These are phyloP conservation scores for Penicillium sp. DNA, from an alignment of 2,329 filamentous ascomycete species.

Conservation along the genomic window DNA sequence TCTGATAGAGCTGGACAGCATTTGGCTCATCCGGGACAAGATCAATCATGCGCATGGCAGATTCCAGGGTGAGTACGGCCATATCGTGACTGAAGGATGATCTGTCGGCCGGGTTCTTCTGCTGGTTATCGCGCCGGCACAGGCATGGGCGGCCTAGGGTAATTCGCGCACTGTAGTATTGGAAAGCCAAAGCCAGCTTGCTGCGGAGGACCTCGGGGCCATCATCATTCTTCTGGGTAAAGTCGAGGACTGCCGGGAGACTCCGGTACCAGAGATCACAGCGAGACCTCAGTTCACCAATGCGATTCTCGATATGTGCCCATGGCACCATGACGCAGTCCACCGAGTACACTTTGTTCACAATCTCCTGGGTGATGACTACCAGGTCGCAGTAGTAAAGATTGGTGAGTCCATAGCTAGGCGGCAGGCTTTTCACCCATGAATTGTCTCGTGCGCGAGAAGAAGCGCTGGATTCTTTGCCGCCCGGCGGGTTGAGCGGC, in stretches of 20 bases:
- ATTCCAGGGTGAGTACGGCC: conserved; percentile 40
- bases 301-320: conserved; percentile 42
- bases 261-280: conserved; percentile 41
- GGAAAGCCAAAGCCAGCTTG: conserved; percentile 43
- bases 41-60: conserved; percentile 39
- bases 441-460: conserved; percentile 27
- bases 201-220: conserved; percentile 34
- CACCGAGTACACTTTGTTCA: conserved; percentile 44
- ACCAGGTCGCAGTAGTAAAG: conserved; percentile 41
- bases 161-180: conserved; percentile 46
- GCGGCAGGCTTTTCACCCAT: conserved; percentile 38
- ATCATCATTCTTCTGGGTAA: conserved; percentile 36
- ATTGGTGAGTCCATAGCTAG: conserved; percentile 37
- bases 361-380: conserved; percentile 42
- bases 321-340: conserved; percentile 40
- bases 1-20: conserved; percentile 39
- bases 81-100: conserved; percentile 40
- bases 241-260: conserved; percentile 39
- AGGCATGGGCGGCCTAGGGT: conserved; percentile 47
- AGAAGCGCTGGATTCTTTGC: conserved; percentile 23
- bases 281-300: conserved; percentile 37
- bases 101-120: conserved; percentile 21
- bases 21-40: conserved; percentile 45
- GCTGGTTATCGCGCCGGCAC: conserved; percentile 43
- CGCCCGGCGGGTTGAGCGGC: conserved; percentile 30